Base-by-base conservation (phyloP, 1,284 basidiomycete species). In the Waitea zeae region DNA sequence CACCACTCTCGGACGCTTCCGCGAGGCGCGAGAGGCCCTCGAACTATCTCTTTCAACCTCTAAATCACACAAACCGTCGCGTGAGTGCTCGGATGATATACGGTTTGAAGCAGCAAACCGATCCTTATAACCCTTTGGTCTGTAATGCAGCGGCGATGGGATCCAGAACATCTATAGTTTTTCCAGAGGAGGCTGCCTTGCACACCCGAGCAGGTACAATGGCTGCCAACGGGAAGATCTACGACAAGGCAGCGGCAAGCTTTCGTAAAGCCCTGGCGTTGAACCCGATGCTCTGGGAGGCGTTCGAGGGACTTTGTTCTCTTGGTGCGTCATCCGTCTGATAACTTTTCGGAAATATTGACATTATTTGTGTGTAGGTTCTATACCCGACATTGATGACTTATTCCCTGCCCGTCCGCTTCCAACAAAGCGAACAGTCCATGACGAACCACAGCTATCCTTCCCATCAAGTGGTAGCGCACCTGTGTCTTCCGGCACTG, bases 211-310 rank as follows among this genome's bases (percentile, higher is more conserved):
- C 75, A 30, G 82, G 82, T 27, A 63, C 56, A 24, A 66, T 73
- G 50, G 80, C 82, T 22, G 45, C 74, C 48, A 79, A 75, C 53
- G 81, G 78, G 31, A 83, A 84, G 50, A 62, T 80, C 38, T 66
- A 65, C 2, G 75, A 79, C 36, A 65, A 69, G 42, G 89, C 90
- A 12, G 61, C 67, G 18, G 52, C 59, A 35, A 77, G 75, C 48
- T 92, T 83, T 50, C 63, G 65, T 24, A 66, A 74, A 39, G 84
- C 87, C 11, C 61, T 95, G 37, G 52, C 57, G 12, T 53, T 79
- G 32, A 78, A 89, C 51, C 82, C 84, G 15, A 72, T 86, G 56
- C 56, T 90, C 32, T 95, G 89, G 89, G 90, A 96, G 52, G 90
- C 90, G 1, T 87, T 92, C 49, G 82, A 87, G 43, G 88, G 84